phyloP scores from a whole-genome alignment of 169 alveolate species.

The Plasmodium gallinaceum region DNA sequence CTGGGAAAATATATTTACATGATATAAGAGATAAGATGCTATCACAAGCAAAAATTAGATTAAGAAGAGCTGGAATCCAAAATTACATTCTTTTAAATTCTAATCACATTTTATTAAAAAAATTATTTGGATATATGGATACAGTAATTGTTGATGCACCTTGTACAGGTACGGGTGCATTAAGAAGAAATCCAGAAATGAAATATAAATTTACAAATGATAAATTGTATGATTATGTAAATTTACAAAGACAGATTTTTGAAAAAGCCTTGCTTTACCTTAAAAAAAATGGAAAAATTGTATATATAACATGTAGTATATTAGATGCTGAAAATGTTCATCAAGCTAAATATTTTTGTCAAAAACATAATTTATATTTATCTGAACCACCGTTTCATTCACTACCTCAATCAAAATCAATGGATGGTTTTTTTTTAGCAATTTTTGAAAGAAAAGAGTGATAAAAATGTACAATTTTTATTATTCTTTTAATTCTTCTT shows the following conservation, averaged over 20 bases:
- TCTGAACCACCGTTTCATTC: conserved; percentile 90
- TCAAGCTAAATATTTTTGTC: conserved; percentile 86
- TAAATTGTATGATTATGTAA: conserved; percentile 77
- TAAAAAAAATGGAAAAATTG: conserved; percentile 91
- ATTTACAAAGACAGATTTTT: conserved; percentile 86
- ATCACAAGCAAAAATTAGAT: conserved; percentile 91
- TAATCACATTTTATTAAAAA: conserved; percentile 77
- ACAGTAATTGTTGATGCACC: conserved; percentile 95
- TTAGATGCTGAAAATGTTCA: conserved; percentile 89
- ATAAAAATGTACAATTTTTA: background rate
- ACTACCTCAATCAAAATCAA: conserved; percentile 92
- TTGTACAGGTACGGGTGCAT: conserved; percentile 95
- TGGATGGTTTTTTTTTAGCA: conserved; percentile 96
- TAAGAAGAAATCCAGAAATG: conserved; percentile 95
- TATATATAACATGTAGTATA: conserved; percentile 92
- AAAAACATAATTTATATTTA: conserved; percentile 85
- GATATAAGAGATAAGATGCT: conserved; percentile 84
- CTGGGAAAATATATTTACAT: conserved; percentile 93
- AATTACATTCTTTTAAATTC: conserved; percentile 89
- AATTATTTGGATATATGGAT: conserved; percentile 89
- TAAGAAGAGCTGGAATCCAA: conserved; percentile 93
- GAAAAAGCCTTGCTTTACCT: conserved; percentile 85
- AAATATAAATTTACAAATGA: conserved; percentile 90
- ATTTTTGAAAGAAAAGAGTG: conserved; percentile 82
- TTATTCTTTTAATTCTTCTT: too few species aligned